A percentile compares a stretch with the other conserved stretches of the same genome.
phyloP scores from a whole-genome alignment of 805 yeast species.

The Starmerella scarabaei region DNA sequence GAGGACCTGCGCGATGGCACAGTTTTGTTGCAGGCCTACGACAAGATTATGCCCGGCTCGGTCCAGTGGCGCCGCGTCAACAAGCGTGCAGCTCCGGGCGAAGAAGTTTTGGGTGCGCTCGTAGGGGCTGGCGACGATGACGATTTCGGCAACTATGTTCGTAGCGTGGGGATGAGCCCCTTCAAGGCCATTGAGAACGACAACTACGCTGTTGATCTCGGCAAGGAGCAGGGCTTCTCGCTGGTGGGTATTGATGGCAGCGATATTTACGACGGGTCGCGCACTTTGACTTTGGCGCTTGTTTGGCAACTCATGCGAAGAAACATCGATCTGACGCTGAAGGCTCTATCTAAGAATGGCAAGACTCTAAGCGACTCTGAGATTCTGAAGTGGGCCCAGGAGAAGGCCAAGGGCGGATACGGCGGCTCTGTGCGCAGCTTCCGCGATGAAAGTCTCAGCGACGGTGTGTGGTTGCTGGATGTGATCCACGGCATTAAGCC shows the following conservation, averaged over 20 bases:
- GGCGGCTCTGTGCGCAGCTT: constrained; percentile 78
- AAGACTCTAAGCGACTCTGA: constrained; percentile 70
- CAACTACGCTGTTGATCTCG: constrained; percentile 95
- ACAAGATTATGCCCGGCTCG: constrained; percentile 88
- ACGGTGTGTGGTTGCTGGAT: constrained; percentile 74
- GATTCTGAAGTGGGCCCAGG: constrained; percentile 88
- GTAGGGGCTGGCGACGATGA: constrained; percentile 19
- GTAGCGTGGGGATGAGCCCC: constrained; percentile 40
- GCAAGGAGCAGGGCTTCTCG: constrained; percentile 83
- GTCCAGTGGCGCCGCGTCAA: constrained; percentile 70
- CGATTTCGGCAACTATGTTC: constrained; percentile 16
- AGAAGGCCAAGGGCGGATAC: constrained; percentile 58
- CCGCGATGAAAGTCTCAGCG: constrained; percentile 64
- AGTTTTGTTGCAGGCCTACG: constrained; percentile 79
- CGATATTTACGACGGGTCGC: constrained; percentile 88
- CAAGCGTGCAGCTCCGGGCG: constrained; percentile 64
- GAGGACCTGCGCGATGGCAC: constrained; percentile 93
- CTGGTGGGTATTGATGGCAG: constrained; percentile 97
- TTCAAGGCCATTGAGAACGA: constrained; percentile 95
- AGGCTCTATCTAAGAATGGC: constrained; percentile 57
- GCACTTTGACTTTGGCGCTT: constrained; percentile 74
- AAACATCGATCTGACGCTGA: constrained; percentile 75
- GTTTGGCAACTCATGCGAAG: constrained; percentile 99
- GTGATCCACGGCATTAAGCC: constrained; percentile 89
- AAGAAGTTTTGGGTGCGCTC: constrained; percentile 33